These are phyloP conservation scores for Camellia lanceoleosa DNA, from an alignment of 148 eudicot genomes.

Conservation along the genomic window DNA sequence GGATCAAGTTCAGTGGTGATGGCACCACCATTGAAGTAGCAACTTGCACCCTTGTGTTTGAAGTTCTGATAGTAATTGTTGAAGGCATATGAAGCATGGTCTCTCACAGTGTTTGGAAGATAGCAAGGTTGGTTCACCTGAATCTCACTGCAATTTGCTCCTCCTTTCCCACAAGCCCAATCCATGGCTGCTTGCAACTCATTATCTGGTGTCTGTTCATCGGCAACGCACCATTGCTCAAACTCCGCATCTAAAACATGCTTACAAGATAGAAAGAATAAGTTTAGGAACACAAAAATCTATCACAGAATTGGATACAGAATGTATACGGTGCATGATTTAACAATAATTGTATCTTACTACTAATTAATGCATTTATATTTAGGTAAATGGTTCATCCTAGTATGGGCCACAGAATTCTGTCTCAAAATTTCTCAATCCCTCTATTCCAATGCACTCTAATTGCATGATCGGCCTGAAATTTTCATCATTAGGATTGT, in stretches of 20 bases:
- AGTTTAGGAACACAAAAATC: background rate
- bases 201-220: constrained; percentile 47
- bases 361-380: no score
- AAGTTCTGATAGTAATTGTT: constrained; percentile 66
- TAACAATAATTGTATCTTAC: no score
- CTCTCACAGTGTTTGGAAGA: constrained; percentile 54
- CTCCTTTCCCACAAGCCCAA: constrained; percentile 60
- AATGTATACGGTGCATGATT: no score
- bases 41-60: constrained; percentile 55
- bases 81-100: constrained; percentile 74
- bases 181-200: constrained; percentile 51
- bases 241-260: constrained; percentile 37
- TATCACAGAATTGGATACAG: background rate
- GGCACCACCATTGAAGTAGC: constrained; percentile 62
- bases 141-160: constrained; percentile 62
- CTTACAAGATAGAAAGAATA: background rate
- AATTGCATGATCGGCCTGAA: no score
- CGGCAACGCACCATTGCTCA: constrained; percentile 73
- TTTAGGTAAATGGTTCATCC: no score
- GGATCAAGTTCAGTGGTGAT: constrained; percentile 54
- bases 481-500: no score
- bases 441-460: no score
- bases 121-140: constrained; percentile 54
- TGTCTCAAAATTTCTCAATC: no score
- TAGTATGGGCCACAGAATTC: no score